phyloP scores from a whole-genome alignment of 495 filamentous ascomycete species.

The Aspergillus sclerotiicarbonarius region DNA sequence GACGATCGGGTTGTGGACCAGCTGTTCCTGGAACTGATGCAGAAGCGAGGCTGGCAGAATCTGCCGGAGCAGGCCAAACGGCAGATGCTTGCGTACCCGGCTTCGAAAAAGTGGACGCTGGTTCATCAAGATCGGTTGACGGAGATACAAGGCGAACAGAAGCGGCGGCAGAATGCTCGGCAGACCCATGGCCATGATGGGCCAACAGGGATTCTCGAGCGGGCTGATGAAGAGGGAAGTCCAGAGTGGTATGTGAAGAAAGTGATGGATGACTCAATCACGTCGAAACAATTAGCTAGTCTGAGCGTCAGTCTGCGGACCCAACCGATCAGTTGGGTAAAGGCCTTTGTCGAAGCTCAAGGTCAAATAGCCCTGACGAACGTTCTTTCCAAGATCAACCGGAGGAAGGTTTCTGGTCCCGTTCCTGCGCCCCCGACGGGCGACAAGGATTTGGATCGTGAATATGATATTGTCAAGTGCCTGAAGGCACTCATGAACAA shows the following conservation, averaged over 20 bases:
- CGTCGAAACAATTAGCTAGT: constrained; percentile 84
- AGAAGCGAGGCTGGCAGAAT: constrained; percentile 95
- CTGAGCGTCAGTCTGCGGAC: constrained; percentile 91
- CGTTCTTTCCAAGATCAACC: constrained; percentile 88
- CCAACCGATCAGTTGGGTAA: constrained; percentile 96
- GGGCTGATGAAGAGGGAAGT: constrained; percentile 89
- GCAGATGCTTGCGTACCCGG: constrained; percentile 92
- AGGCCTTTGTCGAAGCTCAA: constrained; percentile 93
- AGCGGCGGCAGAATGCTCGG: constrained; percentile 69
- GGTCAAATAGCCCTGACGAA: constrained; percentile 96
- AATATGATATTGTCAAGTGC: constrained; percentile 98
- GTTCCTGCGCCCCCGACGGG: constrained; percentile 60
- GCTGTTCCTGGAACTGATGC: constrained; percentile 90
- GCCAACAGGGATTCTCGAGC: constrained; percentile 61
- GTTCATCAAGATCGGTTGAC: constrained; percentile 93
- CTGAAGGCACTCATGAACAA: constrained; percentile 98
- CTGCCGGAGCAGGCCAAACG: constrained; percentile 91
- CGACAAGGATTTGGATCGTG: constrained; percentile 86
- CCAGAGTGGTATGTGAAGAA: constrained; percentile 98
- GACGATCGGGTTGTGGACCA: constrained; percentile 89
- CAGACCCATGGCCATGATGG: constrained; percentile 61
- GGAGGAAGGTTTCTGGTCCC: constrained; percentile 73
- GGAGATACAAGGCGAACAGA: constrained; percentile 92
- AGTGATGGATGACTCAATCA: constrained; percentile 93
- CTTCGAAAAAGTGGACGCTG: constrained; percentile 95